Evolutionary conservation across 2,329 filamentous ascomycete genomes (phyloP), one percentile per base, ranked within the genome.

Genomic region (Penicillium sp.): DNA sequence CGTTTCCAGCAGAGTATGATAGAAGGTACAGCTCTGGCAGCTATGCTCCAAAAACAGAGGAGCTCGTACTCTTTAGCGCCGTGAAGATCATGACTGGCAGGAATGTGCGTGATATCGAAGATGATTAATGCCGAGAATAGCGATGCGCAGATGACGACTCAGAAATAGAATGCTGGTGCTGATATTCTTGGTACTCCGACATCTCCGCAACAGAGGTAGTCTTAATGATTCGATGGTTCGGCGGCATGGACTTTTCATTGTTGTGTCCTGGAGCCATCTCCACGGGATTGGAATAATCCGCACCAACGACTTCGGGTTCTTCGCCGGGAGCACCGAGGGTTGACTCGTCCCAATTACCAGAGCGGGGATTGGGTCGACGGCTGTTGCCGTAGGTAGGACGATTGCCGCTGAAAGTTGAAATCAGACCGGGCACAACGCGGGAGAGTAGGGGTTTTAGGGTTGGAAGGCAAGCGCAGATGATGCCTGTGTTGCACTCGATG

Each of bases 381-480:
- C 45, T 44, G 13, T 53, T 62, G 33, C 45, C 46, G 15, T 62
- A 55, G 18, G 50, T 48, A 15, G 47, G 56, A 2, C 53, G 52
- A 26, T 56, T 64, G 12, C 58, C 57, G 28, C 51, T 59, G 23
- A 68, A 46, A 2, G 64, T 63, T 4, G 66, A 65, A 28, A 70
- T 53, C n/a, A 71, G 53, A 23, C 61, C 58, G 1, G 68, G 69
- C 23, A 69, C 52, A 21, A 72, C 23, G 13, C 58, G 64, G 5
- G 65, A 63, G 29, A 72, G 24, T 2, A 74, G 61, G 2, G 72
- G 71, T 13, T 70, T 71, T 2, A 74, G 64, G 13, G 70, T 72
- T 6, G 73, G 73, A 0, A 76, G 65, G 51, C 72, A 74, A 42
- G 71, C 72, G 56, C 72, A 74, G 42, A 74, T 74, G 33, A 75